Percentiles rank a stretch among this genome's conserved stretches.
Evolutionary conservation across 768 basidiomycete species (phyloP).

Genomic region (Podaxis mareebaensis): DNA sequence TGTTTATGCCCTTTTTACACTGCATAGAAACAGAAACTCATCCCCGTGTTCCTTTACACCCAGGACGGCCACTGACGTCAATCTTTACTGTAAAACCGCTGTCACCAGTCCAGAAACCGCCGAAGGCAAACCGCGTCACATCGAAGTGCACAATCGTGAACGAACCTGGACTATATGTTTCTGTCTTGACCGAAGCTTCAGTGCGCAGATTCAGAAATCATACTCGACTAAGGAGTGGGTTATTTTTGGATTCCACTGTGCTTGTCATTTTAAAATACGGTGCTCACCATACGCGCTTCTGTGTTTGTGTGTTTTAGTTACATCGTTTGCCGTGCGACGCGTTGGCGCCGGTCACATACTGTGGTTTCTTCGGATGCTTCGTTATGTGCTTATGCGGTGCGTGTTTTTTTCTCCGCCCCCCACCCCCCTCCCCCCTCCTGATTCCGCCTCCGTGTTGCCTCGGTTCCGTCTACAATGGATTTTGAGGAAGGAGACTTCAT

Average conservation of each 20-base stretch:
- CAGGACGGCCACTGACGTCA: constrained; percentile 95
- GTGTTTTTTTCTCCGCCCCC: constrained; percentile 25
- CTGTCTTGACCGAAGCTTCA: constrained; percentile 83
- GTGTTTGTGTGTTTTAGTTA: constrained; percentile 46
- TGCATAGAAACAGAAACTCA: background rate
- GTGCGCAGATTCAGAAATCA: constrained; percentile 97
- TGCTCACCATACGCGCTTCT: constrained; percentile 12
- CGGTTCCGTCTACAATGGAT: background rate
- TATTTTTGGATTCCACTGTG: background rate
- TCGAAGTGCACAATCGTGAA: constrained; percentile 92
- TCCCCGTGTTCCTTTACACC: background rate
- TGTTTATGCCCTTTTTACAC: background rate
- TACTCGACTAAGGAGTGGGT: constrained; percentile 88
- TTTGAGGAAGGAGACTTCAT: background rate
- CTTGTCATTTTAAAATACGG: background rate
- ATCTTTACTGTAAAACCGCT: constrained; percentile 86
- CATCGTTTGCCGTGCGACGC: constrained; percentile 80
- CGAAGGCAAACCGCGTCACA: constrained; percentile 78
- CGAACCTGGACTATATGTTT: constrained; percentile 92
- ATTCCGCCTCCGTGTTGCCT: background rate
- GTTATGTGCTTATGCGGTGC: constrained; percentile 76
- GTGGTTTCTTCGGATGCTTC: constrained; percentile 65
- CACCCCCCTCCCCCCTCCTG: background rate
- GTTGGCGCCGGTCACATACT: constrained; percentile 73
- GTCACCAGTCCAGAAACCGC: constrained; percentile 62